Evolutionary conservation across 805 yeast species (phyloP).

Genomic region (Torulaspora quercuum): DNA sequence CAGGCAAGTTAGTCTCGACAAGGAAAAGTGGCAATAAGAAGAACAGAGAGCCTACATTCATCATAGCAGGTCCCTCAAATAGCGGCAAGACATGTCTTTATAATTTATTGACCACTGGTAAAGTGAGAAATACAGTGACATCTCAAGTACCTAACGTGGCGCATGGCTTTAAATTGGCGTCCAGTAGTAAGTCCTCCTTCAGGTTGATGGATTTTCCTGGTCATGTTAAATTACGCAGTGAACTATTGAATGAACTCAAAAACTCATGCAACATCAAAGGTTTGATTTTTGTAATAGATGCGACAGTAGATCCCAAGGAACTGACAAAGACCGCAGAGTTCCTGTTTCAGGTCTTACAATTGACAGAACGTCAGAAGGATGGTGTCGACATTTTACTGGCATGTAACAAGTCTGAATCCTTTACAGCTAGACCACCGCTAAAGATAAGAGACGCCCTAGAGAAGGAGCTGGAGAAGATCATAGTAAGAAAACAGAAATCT

Average conservation of each 20-base stretch:
- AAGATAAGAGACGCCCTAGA: constrained; percentile 62
- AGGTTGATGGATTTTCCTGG: constrained; percentile 84
- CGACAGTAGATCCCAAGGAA: constrained; percentile 51
- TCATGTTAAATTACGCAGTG: constrained; percentile 65
- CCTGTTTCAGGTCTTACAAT: constrained; percentile 54
- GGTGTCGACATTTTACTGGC: constrained; percentile 76
- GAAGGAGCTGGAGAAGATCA: constrained; percentile 53
- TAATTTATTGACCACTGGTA: constrained; percentile 34
- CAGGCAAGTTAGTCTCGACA: constrained; percentile 17
- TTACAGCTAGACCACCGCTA: constrained; percentile 69
- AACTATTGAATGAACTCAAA: constrained; percentile 48
- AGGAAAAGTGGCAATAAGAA: constrained; percentile 11
- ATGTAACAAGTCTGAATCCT: constrained; percentile 81
- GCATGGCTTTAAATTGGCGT: constrained; percentile 38
- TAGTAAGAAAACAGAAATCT: constrained; percentile 44
- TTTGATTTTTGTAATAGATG: constrained; percentile 72
- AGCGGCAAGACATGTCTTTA: constrained; percentile 66
- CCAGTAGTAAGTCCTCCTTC: constrained; percentile 38
- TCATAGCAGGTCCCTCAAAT: constrained; percentile 61
- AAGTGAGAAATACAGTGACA: constrained; percentile 42
- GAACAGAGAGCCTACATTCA: constrained; percentile 47
- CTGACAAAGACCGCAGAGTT: constrained; percentile 55
- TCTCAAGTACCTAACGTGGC: constrained; percentile 49
- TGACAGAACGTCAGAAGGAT: constrained; percentile 58
- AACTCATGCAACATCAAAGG: constrained; percentile 54